Evolutionary conservation across 2,329 filamentous ascomycete species (phyloP), one percentile per base, ranked within the genome.

Genomic region (Apiospora koreana): DNA sequence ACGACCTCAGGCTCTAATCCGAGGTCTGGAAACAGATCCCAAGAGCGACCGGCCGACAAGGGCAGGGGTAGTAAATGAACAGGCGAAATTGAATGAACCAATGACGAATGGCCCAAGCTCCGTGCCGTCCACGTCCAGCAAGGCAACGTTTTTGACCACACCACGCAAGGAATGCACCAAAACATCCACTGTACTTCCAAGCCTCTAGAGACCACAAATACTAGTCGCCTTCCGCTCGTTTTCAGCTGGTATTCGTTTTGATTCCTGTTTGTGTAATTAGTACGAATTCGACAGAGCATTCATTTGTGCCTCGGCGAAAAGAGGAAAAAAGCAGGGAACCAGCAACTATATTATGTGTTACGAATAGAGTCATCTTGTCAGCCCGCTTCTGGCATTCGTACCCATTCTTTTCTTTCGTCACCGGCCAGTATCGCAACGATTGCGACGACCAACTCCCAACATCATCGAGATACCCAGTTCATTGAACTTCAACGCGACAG

Each of bases 71-170:
- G 54, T 38, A 38, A 46, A 43, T 46, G 43, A 45, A 38, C 28
- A 38, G 31, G 31, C 18, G 31, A 62, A 62, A 31, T 28, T 31
- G 48, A 31, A 62, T 23, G 54, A 62, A 38, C 54, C 54, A 62
- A 62, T 62, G 54, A n/a, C 54, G 31, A 62, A 62, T 62, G 54
- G 54, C 54, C 54, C 54, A 62, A 62, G 54, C 54, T 62, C 54
- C 31, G 54, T 62, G 21, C 54, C 54, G 28, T 25, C 46, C 48
- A 54, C 48, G 23, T 16, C 48, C 25, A 28, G 25, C 4, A 54
- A 54, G 48, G 28, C 31, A 62, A 62, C 54, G 31, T 62, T 54
- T 54, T 54, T 31, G 50, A 21, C 50, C 50, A 54, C 50, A 54
- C 31, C 54, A 54, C 23, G 23, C 48, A 16, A 35, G 23, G 23